Conservation (phyloP, 306 rosid genomes). For the Trifolium repens region DNA sequence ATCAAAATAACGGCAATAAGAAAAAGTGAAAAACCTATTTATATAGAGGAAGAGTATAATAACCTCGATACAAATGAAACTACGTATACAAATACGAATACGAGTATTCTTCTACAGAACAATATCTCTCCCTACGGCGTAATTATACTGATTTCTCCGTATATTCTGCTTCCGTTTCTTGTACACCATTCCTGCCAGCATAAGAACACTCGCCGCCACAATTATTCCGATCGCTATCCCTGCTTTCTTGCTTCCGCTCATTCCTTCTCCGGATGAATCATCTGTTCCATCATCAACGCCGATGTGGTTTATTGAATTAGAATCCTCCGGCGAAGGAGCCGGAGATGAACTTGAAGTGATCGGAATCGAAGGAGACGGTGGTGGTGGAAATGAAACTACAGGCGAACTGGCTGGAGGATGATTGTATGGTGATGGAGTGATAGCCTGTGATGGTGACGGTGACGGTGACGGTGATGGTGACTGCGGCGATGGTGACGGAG, state of each 20-base stretch:
- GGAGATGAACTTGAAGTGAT: conserved; percentile 43
- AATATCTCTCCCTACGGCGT: conserved; percentile 60
- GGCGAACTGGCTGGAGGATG: conserved; percentile 39
- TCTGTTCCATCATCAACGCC: conserved; percentile 11
- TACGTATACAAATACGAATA: neutral
- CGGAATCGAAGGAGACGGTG: conserved; percentile 8
- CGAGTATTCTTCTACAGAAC: conserved; percentile 44
- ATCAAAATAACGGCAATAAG: neutral
- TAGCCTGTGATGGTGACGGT: neutral
- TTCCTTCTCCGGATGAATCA: conserved; percentile 59
- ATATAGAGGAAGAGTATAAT: neutral
- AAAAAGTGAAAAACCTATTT: neutral
- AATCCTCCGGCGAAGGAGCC: conserved; percentile 41
- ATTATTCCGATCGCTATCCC: conserved; percentile 73
- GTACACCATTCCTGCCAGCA: conserved; percentile 65
- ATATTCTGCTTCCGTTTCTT: conserved; percentile 77
- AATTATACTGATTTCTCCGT: conserved; percentile 61
- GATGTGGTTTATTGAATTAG: conserved; percentile 30
- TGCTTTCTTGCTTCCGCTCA: conserved; percentile 69
- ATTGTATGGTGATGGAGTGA: conserved; percentile 35
- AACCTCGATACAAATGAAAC: neutral
- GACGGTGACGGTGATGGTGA: neutral
- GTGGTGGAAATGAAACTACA: conserved; percentile 37
- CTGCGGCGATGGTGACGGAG: conserved; percentile 13
- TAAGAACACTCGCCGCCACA: conserved; percentile 49